Conservation (phyloP, 2,329 filamentous ascomycete species). For the Neofusicoccum umdonicola region DNA sequence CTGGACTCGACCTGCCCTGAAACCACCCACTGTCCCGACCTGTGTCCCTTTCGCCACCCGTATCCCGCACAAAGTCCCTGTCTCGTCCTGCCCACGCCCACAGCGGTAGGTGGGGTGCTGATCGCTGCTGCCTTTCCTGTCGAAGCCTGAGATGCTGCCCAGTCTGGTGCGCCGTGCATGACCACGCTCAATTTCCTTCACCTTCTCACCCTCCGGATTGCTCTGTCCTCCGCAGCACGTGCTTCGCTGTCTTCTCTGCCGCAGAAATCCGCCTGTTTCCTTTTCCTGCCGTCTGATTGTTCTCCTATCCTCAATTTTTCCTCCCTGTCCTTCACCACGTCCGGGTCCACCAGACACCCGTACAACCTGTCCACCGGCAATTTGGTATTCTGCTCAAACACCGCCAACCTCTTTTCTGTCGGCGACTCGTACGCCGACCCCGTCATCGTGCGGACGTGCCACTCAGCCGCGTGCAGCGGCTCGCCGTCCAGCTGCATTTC, state of each 20-base stretch:
- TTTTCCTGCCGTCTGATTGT: not conserved
- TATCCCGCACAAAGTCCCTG: not conserved
- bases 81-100: not conserved
- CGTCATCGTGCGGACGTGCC: slow-evolving; percentile 3
- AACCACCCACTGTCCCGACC: not conserved
- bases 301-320: not conserved
- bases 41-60: not conserved
- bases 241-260: not conserved
- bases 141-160: not conserved
- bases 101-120: not conserved
- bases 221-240: not conserved
- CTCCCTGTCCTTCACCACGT: not conserved
- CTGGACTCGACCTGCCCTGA: not conserved
- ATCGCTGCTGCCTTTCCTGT: not conserved
- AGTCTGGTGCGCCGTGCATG: not conserved
- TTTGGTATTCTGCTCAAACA: slow-evolving; percentile 1
- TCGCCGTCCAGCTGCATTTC: not conserved
- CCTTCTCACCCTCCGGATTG: not conserved
- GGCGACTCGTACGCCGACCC: not conserved
- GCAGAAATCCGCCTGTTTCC: not conserved
- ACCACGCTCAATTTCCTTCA: not conserved
- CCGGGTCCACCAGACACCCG: slow-evolving; percentile 1
- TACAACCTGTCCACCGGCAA: not conserved
- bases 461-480: not conserved
- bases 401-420: not conserved